Conservation (phyloP, 129 eudicot genomes). For the Artemisia annua region DNA sequence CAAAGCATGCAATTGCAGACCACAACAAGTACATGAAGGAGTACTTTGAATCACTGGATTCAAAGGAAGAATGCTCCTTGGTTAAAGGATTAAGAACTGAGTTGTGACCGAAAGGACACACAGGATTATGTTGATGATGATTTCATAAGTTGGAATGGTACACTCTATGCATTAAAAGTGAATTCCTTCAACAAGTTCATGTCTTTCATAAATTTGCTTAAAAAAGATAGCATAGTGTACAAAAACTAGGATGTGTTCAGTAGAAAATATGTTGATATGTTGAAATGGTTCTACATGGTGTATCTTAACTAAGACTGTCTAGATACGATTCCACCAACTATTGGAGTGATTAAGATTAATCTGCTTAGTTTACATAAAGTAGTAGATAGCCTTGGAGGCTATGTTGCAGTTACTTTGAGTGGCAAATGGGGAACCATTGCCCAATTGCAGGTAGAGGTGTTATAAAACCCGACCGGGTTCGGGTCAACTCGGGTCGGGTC, state of each 20-base stretch:
- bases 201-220: not conserved
- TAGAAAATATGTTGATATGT: not conserved
- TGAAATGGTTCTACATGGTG: not conserved
- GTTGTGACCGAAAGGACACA: not conserved
- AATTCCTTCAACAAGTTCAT: not conserved
- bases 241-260: not conserved
- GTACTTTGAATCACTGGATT: not conserved
- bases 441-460: no score
- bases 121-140: not conserved
- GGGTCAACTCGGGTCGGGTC: no score
- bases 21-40: not conserved
- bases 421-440: no score
- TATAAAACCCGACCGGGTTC: no score
- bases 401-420: no score
- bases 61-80: not conserved
- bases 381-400: no score
- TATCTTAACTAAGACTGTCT: not conserved
- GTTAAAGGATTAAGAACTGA: no score
- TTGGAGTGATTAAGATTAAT: no score
- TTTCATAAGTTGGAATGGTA: not conserved
- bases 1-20: no score
- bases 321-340: not conserved
- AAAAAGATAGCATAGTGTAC: not conserved
- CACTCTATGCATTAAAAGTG: not conserved
- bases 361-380: no score